Evolutionary conservation across 495 filamentous ascomycete genomes (phyloP), one percentile per base, ranked within the genome.

Genomic region (Penicillium taxi): DNA sequence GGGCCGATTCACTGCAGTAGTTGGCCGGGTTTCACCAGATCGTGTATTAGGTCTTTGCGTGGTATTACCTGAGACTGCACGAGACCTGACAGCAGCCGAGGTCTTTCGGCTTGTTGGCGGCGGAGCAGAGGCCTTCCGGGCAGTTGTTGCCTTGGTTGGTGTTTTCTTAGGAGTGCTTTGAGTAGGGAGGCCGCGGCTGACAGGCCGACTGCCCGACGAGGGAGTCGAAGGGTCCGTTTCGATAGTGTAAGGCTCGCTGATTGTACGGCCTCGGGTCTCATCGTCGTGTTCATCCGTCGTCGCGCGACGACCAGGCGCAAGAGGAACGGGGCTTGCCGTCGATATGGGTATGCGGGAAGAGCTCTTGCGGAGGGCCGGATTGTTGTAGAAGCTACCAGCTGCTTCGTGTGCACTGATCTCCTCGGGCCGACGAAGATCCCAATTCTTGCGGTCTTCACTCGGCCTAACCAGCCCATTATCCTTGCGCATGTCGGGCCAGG

Each of bases 271-370:
- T 12, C 70, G 63, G 30, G 73, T 61, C 11, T 65, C 61, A 14
- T 90, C 82, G 17, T 80, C 80, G 25, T 74, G 75, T 41, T 56
- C 53, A 24, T 53, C 53, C 9, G 53, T 56, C 11, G 53, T 42
- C 0, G 64, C 66, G 26, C 76, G 73, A 41, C 86, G 77, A 28
- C 87, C 86, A 23, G 73, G 58, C 2, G 84, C 77, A 37, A 89
- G 76, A n/a, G 86, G 86, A 17, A 78, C 71, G 1, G 83, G 81
- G 48, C 84, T 94, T 8, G 72, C 57, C 43, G 82, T 86, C 8
- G 82, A 76, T 26, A 96, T 69, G 0, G 91, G 91, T 45, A 98
- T 96, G 16, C 84, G 74, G 18, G 89, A 96, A 1, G 68, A 67
- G 49, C 66, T 69, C 44, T 70, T 69, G 12, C 67, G 58, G 6